These are phyloP conservation scores for Urtica urens DNA, from an alignment of 306 rosid genomes.

Conservation along the genomic window DNA sequence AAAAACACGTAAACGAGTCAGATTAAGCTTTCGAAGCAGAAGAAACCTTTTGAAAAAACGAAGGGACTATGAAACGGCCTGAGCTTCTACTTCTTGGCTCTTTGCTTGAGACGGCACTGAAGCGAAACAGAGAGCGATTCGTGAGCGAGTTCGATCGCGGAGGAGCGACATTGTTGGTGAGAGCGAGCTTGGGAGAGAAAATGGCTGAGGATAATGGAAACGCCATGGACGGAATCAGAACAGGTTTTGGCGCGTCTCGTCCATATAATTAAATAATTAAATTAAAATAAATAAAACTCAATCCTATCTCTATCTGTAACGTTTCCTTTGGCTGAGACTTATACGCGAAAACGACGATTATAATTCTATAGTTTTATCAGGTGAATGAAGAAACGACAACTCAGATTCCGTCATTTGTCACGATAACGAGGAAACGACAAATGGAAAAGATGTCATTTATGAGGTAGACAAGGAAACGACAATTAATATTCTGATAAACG, in stretches of 20 bases:
- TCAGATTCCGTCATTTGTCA: too few species aligned
- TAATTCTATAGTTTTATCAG: too few species aligned
- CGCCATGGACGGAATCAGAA: slow-evolving; percentile 34
- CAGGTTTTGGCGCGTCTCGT: slow-evolving; percentile 48
- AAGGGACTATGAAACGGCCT: slow-evolving; percentile 21
- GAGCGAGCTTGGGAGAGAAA: slow-evolving; percentile 23
- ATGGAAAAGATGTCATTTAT: too few species aligned
- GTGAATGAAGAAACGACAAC: too few species aligned
- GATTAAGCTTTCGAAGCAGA: background rate
- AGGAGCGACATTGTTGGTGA: slow-evolving; percentile 23
- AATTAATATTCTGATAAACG: too few species aligned
- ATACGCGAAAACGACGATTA: too few species aligned
- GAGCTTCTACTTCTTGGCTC: slow-evolving; percentile 10
- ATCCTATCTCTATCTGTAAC: slow-evolving; percentile 17
- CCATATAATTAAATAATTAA: slow-evolving; percentile 8
- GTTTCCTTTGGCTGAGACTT: slow-evolving; percentile 9
- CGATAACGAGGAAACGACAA: too few species aligned
- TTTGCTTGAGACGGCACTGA: too few species aligned
- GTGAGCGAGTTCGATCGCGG: slow-evolving; percentile 8
- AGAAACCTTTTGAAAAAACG: slow-evolving; percentile 30
- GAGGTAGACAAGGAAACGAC: too few species aligned
- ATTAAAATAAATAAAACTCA: background rate
- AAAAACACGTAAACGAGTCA: background rate
- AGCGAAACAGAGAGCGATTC: slow-evolving; percentile 16
- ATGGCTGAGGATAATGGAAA: slow-evolving; percentile 39